A percentile compares a stretch with the other conserved stretches of the same genome.
phyloP scores from a whole-genome alignment of 106 monocot species.

The Allium cepa region DNA sequence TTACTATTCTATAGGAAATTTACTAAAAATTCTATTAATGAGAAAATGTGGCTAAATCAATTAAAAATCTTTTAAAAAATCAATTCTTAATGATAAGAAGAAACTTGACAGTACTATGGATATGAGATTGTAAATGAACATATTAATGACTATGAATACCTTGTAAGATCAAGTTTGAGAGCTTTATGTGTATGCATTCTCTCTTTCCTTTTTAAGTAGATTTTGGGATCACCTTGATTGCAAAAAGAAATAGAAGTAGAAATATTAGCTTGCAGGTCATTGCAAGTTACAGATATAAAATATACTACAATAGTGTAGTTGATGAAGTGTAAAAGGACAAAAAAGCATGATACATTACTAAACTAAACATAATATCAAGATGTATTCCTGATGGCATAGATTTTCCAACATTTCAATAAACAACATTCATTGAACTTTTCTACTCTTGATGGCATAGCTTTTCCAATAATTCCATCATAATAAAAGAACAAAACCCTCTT shows the following conservation, averaged over 20 bases:
- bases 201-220: constrained; percentile 73
- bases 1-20: no score
- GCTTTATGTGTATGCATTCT: constrained; percentile 53
- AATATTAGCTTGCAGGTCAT: neutral
- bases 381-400: neutral
- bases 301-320: no score
- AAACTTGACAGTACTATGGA: no score
- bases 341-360: neutral
- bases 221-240: constrained; percentile 59
- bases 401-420: no score
- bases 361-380: neutral
- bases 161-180: constrained; percentile 79
- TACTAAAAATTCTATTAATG: no score
- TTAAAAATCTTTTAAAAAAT: neutral
- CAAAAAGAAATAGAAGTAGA: neutral
- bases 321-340: neutral
- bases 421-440: no score
- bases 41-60: neutral
- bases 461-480: no score
- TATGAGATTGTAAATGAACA: no score
- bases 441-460: no score
- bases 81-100: no score
- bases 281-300: no score
- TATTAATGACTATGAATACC: constrained; percentile 16
- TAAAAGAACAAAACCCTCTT: no score